phyloP scores from a whole-genome alignment of 192 early-diverging fungal species.

The Geranomyces michiganensis region DNA sequence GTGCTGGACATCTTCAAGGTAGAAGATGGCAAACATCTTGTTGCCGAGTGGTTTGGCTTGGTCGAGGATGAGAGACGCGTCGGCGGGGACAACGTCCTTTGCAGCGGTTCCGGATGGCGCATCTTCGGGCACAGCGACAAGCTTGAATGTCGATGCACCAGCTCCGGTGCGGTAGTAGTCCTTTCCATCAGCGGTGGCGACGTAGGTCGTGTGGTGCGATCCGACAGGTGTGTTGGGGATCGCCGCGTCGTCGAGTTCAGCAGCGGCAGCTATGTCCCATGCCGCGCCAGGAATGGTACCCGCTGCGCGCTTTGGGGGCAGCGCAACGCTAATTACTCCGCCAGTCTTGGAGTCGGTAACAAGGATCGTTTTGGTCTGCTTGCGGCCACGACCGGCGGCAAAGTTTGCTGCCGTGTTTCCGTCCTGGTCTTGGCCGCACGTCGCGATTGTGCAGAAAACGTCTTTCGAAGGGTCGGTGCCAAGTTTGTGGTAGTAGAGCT shows the following conservation, averaged over 20 bases:
- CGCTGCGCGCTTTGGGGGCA: constrained; percentile 1
- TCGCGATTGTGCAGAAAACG: not conserved
- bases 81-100: constrained; percentile 8
- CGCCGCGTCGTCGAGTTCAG: not conserved
- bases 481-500: constrained; percentile 20
- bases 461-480: constrained; percentile 10
- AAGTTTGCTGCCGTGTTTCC: not conserved
- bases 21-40: constrained; percentile 11
- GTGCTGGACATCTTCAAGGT: constrained; percentile 25
- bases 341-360: not conserved
- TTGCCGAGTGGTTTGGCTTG: constrained; percentile 1
- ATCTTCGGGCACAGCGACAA: constrained; percentile 8
- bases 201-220: constrained; percentile 12
- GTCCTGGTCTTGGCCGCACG: not conserved
- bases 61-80: constrained; percentile 10
- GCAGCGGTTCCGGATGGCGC: not conserved
- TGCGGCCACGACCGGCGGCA: not conserved
- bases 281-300: not conserved
- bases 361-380: not conserved
- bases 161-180: constrained; percentile 14
- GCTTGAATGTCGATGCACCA: constrained; percentile 11
- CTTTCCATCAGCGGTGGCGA: constrained; percentile 3
- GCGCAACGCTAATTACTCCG: not conserved
- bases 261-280: not conserved
- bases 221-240: not conserved